Base-by-base conservation (phyloP, 371 early-diverging fungal species). In the Mortierella sp. region DNA sequence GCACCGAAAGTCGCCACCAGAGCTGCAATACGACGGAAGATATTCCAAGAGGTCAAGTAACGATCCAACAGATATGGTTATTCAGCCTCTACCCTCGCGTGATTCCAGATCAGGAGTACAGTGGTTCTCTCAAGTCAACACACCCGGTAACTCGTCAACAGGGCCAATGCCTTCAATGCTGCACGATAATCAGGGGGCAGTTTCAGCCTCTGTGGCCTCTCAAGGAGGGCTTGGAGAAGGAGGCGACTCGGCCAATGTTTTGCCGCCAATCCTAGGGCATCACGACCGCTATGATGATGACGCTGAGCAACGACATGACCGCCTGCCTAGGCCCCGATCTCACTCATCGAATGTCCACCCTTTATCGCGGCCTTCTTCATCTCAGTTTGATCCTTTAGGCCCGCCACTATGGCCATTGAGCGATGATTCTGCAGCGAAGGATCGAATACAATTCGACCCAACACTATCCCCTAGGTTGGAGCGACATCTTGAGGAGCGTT, bases 71-170 rank as follows among this genome's bases (percentile, higher is more conserved):
- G 83, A 81, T 24, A 70, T 70, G 39, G 47, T 55, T 3, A 64
- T 76, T 8, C 83, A 73, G 54, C 83, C 77, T 0, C 22, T 76
- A 54, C 83, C 83, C 32, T 75, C 83, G 35, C 72, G 77, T 5
- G 83, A 76, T 69, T 57, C 71, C 10, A 62, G 76, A 11, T 73
- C 76, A 40, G 83, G 83, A 3, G 70, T 70, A 59, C 76, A 75
- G 14, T 81, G 83, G 83, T 81, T 66, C 57, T 76, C 83, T 3
- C 76, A 72, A 24, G 61, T 66, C n/a, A 63, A 51, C 20, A 58
- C 73, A 2, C 64, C 66, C 1, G 1, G 14, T 9, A 30, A 47
- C 5, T 58, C 51, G 10, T 66, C 69, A 30, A 43, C 65, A 20
- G 47, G 22, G 5, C 26, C 5, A 18, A 35, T 68, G 8, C 59